Evolutionary conservation across 2,329 filamentous ascomycete species (phyloP), one percentile per base, ranked within the genome.

Genomic region (Rhinocladiella similis): DNA sequence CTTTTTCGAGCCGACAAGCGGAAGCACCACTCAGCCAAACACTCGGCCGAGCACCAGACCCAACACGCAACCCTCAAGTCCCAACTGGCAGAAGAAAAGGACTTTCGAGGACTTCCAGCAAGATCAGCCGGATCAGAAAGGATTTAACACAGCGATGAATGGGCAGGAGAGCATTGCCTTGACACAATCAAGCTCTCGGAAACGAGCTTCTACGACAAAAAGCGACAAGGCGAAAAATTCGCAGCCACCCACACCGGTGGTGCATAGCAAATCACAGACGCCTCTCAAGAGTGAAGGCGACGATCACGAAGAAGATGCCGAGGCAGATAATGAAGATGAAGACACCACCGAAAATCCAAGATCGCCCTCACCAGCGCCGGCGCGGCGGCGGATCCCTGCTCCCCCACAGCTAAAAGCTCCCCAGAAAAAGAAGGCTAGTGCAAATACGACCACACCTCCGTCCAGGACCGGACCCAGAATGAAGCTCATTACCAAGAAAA

Each of bases 41-140:
- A 65, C 60, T 2, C 51, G 53, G 16, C 57, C 60, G 1, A 55
- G 50, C 25, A 63, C 54, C 16, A 48, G 51, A 20, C 61, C 63
- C 20, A 63, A 63, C n/a, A 65, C 63, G n/a, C 57, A 64, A 47
- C 64, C 64, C 16, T 65, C 64, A 33, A 65, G 61, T 53, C 64
- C 64, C 1, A 59, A 53, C 19, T 61, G 56, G 54, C 51, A 55
- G 5, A 63, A 62, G 43, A 66, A 66, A 50, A 61, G 64, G 27
- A 64, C 60, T 38, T 59, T 61, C 27, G 62, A 65, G 4, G 59
- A 60, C 27, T 63, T 57, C 29, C 48, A 59, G n/a, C 43, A 47
- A 50, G 61, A 63, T 20, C 52, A 59, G 35, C 46, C 50, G 6
- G 27, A 39, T 35, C 53, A 53, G 6, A 63, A 61, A 35, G 61